These are phyloP conservation scores for Hypoxylon sp. DNA, from an alignment of 2,329 filamentous ascomycete species.

Conservation along the genomic window DNA sequence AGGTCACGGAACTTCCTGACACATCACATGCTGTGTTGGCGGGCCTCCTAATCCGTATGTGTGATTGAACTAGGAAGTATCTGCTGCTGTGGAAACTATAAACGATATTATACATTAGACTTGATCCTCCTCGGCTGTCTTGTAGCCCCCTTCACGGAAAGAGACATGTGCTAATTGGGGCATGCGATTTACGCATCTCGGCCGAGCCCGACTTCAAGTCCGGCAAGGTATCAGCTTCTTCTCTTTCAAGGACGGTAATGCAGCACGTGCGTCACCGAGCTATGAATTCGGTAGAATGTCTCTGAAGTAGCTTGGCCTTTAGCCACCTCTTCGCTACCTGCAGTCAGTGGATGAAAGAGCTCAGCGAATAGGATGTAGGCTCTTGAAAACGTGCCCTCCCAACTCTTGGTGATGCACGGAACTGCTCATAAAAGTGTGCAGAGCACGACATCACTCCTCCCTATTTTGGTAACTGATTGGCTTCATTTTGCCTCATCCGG, in stretches of 20 bases:
- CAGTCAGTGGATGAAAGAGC: not conserved
- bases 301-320: not conserved
- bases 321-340: constrained; percentile 13
- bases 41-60: too few species aligned
- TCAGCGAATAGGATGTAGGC: constrained; percentile 23
- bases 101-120: too few species aligned
- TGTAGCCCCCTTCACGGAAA: too few species aligned
- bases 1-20: too few species aligned
- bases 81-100: too few species aligned
- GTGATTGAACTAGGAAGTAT: too few species aligned
- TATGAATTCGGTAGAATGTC: not conserved
- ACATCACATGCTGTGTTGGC: too few species aligned
- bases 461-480: constrained; percentile 14
- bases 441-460: constrained; percentile 12
- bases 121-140: too few species aligned
- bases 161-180: too few species aligned
- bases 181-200: too few species aligned
- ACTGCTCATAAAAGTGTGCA: constrained; percentile 2
- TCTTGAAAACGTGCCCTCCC: constrained; percentile 22
- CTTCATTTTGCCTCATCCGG: not conserved
- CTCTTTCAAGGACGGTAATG: not conserved
- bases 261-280: not conserved
- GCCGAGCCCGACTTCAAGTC: too few species aligned
- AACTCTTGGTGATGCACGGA: constrained; percentile 2
- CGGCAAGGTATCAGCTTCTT: too few species aligned